Evolutionary conservation across 768 basidiomycete genomes (phyloP).

Genomic region (Russula brevipes): DNA sequence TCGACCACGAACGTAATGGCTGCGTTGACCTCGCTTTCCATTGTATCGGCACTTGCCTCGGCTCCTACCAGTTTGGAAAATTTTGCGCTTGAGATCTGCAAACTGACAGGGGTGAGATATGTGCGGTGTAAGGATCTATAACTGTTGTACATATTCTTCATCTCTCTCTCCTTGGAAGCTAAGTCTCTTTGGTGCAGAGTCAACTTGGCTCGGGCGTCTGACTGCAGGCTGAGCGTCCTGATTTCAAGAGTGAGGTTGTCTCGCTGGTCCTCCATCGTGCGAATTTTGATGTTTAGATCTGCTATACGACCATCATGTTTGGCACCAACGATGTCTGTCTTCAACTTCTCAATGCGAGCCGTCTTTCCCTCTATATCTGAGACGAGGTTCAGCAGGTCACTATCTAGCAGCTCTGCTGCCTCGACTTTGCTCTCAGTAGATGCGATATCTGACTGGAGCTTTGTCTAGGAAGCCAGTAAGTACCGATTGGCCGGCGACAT

Average conservation of each 20-base stretch:
- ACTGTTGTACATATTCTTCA: constrained; percentile 58
- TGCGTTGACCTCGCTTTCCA: constrained; percentile 69
- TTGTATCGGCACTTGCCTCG: constrained; percentile 53
- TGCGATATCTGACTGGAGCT: constrained; percentile 43
- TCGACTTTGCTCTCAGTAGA: constrained; percentile 54
- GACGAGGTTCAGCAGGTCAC: constrained; percentile 48
- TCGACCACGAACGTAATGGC: constrained; percentile 46
- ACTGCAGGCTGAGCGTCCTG: constrained; percentile 65
- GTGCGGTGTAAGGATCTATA: background rate
- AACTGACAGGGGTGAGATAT: constrained; percentile 38
- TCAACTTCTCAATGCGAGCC: constrained; percentile 52
- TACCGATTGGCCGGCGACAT: background rate
- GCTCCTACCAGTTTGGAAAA: constrained; percentile 61
- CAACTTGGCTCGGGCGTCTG: constrained; percentile 74
- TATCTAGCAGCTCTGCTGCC: constrained; percentile 46
- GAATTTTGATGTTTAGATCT: constrained; percentile 50
- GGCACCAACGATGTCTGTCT: constrained; percentile 50
- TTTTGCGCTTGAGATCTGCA: constrained; percentile 55
- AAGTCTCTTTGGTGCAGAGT: constrained; percentile 68
- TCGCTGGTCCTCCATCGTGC: constrained; percentile 59
- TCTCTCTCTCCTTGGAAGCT: constrained; percentile 57
- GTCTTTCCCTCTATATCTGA: constrained; percentile 70
- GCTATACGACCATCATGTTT: constrained; percentile 61
- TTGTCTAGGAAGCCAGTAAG: constrained; percentile 24
- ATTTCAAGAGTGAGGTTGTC: constrained; percentile 71